Conservation (phyloP, 495 filamentous ascomycete genomes). For the Daldinia grandis region DNA sequence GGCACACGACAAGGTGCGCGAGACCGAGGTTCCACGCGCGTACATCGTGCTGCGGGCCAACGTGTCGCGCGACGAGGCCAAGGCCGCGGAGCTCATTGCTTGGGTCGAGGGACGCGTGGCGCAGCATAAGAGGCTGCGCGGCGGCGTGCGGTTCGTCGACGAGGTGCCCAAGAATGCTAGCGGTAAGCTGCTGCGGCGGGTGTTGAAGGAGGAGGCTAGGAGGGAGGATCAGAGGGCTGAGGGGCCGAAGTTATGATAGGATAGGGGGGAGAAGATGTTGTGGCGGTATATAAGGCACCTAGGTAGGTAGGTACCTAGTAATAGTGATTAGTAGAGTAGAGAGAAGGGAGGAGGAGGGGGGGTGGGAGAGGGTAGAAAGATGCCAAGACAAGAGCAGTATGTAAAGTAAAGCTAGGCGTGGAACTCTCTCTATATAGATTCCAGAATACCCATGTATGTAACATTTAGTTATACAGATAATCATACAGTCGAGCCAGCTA, state of each 20-base stretch:
- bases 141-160: conserved; percentile 84
- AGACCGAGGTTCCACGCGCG: conserved; percentile 84
- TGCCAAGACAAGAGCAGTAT: not conserved
- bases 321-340: not conserved
- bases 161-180: conserved; percentile 83
- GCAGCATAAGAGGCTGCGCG: conserved; percentile 74
- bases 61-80: conserved; percentile 55
- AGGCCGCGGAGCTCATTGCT: conserved; percentile 66
- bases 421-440: not conserved
- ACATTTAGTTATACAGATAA: conserved; percentile 11
- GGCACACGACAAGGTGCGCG: conserved; percentile 71
- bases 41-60: conserved; percentile 76
- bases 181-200: conserved; percentile 86
- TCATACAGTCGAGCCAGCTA: conserved; percentile 8
- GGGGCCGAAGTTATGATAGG: conserved; percentile 40
- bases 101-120: conserved; percentile 67
- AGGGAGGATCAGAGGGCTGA: conserved; percentile 46
- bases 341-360: not conserved
- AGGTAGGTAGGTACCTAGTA: too few species aligned
- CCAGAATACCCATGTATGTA: conserved; percentile 19
- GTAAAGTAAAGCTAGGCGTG: not conserved
- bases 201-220: conserved; percentile 57
- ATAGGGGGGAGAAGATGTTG: not conserved
- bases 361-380: not conserved
- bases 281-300: not conserved